These are phyloP conservation scores for Hymenoscyphus linearis DNA, from an alignment of 2,329 filamentous ascomycete species.

Conservation along the genomic window DNA sequence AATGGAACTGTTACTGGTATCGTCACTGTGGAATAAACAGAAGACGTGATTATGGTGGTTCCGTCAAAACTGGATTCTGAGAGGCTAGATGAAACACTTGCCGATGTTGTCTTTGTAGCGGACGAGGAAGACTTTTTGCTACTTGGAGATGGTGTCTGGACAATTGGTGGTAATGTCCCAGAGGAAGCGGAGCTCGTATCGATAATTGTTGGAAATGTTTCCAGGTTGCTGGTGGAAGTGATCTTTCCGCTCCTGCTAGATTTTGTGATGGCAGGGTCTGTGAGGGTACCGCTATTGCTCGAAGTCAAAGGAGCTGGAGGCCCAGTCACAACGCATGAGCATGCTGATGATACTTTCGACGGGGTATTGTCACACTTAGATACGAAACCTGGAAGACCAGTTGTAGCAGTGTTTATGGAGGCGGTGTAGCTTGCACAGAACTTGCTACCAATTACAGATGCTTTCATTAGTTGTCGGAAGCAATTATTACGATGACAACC, in stretches of 20 bases:
- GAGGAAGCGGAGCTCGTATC: background rate
- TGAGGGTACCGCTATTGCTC: constrained; percentile 1
- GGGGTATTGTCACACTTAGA: constrained; percentile 20
- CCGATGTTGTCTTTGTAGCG: background rate
- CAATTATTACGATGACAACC: constrained; percentile 26
- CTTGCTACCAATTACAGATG: constrained; percentile 12
- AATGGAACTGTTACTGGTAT: background rate
- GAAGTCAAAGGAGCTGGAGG: background rate
- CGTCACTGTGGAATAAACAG: background rate
- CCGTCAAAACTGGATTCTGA: background rate
- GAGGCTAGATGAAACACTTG: background rate
- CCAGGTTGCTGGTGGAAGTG: constrained; percentile 2
- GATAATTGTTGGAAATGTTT: constrained; percentile 6
- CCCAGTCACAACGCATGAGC: constrained; percentile 20
- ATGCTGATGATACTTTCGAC: constrained; percentile 23
- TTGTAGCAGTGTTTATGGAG: constrained; percentile 16
- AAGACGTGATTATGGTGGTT: background rate
- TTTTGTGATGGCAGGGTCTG: constrained; percentile 3
- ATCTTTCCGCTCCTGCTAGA: background rate
- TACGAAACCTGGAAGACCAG: constrained; percentile 22
- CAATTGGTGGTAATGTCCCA: background rate
- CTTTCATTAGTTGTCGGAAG: constrained; percentile 21
- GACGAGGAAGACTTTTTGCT: background rate
- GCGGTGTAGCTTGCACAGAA: constrained; percentile 28
- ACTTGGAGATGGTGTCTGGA: background rate